Base-by-base conservation (phyloP, 78 protist species). In the Anaeramoeba flamelloides region DNA sequence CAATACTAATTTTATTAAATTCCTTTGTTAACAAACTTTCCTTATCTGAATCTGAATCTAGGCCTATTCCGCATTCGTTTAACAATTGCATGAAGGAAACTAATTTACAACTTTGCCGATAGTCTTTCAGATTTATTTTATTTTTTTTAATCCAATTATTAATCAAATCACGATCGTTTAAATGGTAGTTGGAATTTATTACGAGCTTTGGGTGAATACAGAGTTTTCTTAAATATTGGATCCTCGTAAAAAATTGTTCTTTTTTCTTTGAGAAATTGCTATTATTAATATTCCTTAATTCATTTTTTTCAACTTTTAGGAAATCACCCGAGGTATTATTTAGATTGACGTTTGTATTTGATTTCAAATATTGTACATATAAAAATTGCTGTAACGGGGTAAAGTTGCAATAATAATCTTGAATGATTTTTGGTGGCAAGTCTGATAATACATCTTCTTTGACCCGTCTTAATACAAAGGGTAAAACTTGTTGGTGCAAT, bases 371-470 rank as follows among this genome's bases (percentile, higher is more conserved):
- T n/a, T n/a, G n/a, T n/a, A n/a, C n/a, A n/a, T n/a, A n/a, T n/a
- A n/a, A n/a, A n/a, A n/a, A n/a, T n/a, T n/a, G n/a, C n/a, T 93
- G 98, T 38, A 93, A 77, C 32, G 86, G 79, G 2, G 86, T 82
- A 39, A 89, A 78, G 31, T 81, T 87, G 80, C 89, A 83, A 85
- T 80, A 82, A 74, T 77, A 65, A 88, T 94, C 99, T 39, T 91
- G 94, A 75, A 95, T 92, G 40, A 91, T 92, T 89, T 96, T 96
- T 38, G 97, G 97, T 17, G 99, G 99, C 31, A 96, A 87, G 79
- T 95, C 98, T 3, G 75, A 4, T 17, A 94, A 89, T 31, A 96
- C 99, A 38, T 91, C 91, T 64, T 79, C 89, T 89, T 96, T 96
- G 39, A 89, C 36, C 26, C 99, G 84, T 1, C 99, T 93, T 64